Percentiles rank a stretch among this genome's conserved stretches.
These are phyloP conservation scores for Coelastrella sp. DNA, from an alignment of 139 green algal species.

Conservation along the genomic window DNA sequence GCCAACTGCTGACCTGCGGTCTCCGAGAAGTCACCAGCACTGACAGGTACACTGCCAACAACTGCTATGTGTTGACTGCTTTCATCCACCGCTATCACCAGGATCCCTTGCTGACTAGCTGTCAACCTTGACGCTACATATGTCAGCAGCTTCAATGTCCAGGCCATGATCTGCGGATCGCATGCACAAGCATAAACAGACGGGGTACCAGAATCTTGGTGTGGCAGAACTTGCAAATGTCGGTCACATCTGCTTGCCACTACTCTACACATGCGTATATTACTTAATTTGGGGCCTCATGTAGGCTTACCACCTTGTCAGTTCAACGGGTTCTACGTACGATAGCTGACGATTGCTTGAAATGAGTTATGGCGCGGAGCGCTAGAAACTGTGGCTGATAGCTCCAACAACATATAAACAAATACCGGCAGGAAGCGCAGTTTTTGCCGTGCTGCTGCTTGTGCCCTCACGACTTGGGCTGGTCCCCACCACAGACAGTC, in stretches of 20 bases:
- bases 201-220: background rate
- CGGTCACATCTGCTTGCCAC: too few relatives aligned
- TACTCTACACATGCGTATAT: too few relatives aligned
- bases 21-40: background rate
- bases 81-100: conserved; percentile 17
- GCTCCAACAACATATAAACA: too few relatives aligned
- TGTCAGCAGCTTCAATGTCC: background rate
- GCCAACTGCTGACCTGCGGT: background rate
- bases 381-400: too few relatives aligned
- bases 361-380: too few relatives aligned
- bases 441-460: background rate
- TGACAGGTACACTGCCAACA: conserved; percentile 10
- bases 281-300: too few relatives aligned
- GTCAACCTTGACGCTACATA: background rate
- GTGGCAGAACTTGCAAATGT: too few relatives aligned
- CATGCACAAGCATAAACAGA: background rate
- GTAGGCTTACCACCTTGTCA: too few relatives aligned
- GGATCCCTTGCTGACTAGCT: conserved; percentile 3
- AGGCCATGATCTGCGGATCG: background rate
- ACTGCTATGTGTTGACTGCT: background rate
- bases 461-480: background rate
- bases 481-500: conserved; percentile 14
- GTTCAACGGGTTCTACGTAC: too few relatives aligned
- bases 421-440: too few relatives aligned
- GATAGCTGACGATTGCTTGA: too few relatives aligned